Conservation (phyloP, 2,329 filamentous ascomycete genomes). For the Fusarium coffeatum region DNA sequence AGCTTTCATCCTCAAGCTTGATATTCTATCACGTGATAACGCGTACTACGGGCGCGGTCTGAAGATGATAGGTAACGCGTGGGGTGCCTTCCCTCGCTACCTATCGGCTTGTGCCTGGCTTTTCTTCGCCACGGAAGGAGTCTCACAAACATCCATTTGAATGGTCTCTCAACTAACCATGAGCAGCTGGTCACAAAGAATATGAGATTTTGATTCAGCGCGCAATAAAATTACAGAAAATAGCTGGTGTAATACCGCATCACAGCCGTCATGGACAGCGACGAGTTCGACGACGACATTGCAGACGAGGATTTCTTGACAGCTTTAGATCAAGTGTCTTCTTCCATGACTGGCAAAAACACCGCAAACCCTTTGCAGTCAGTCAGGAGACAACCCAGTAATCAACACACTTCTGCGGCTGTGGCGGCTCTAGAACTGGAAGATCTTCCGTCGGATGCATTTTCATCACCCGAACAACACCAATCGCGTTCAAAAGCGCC, state of each 20-base stretch:
- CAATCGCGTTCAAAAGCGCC: constrained; percentile 30
- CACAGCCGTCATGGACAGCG: constrained; percentile 60
- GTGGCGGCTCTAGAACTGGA: constrained; percentile 58
- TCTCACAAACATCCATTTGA: not conserved
- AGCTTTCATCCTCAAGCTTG: not conserved
- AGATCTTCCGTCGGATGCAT: constrained; percentile 73
- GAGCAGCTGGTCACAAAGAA: constrained; percentile 12
- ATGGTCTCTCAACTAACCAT: not conserved
- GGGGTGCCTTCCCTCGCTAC: constrained; percentile 9
- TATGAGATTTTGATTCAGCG: constrained; percentile 6
- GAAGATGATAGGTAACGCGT: constrained; percentile 19
- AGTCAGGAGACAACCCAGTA: not conserved
- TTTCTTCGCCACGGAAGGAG: constrained; percentile 1
- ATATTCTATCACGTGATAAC: constrained; percentile 36
- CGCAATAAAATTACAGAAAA: not conserved
- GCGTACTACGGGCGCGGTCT: constrained; percentile 39
- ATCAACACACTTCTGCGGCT: constrained; percentile 20
- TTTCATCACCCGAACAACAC: constrained; percentile 66
- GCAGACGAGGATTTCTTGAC: constrained; percentile 74
- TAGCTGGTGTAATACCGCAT: constrained; percentile 1
- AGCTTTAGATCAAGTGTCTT: constrained; percentile 65
- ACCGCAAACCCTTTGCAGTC: constrained; percentile 9
- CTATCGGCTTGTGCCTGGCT: not conserved
- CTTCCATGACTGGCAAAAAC: constrained; percentile 43
- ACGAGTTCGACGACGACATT: constrained; percentile 73